Evolutionary conservation across 1,139 yeast genomes (phyloP).

Genomic region (Yamadazyma songkhlaensis): DNA sequence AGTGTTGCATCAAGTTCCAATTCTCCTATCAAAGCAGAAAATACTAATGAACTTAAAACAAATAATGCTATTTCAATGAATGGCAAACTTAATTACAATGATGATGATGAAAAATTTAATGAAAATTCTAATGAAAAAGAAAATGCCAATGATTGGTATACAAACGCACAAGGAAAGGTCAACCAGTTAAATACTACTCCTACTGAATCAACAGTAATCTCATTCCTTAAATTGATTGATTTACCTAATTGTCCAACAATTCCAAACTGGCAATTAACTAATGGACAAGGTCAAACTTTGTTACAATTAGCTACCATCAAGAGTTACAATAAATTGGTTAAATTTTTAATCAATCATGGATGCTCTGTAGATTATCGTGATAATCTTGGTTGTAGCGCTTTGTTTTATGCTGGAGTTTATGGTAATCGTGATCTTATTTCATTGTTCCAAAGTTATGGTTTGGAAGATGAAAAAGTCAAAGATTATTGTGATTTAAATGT

Average conservation of each 20-base stretch:
- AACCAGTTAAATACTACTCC: conserved; percentile 47
- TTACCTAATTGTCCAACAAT: conserved; percentile 60
- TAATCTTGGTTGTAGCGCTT: conserved; percentile 78
- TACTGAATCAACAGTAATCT: conserved; percentile 58
- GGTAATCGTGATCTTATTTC: conserved; percentile 67
- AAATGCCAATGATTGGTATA: conserved; percentile 40
- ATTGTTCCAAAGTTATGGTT: conserved; percentile 55
- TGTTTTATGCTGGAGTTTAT: conserved; percentile 77
- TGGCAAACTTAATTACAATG: background rate
- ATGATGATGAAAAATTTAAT: background rate
- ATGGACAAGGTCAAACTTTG: conserved; percentile 80
- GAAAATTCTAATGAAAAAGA: background rate
- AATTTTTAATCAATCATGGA: conserved; percentile 70
- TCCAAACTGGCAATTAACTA: conserved; percentile 80
- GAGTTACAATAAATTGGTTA: conserved; percentile 62
- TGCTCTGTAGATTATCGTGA: conserved; percentile 77
- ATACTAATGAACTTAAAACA: conserved; percentile 5
- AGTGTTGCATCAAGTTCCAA: background rate
- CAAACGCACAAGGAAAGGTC: conserved; percentile 45
- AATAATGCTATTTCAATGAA: background rate
- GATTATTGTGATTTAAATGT: conserved; percentile 65
- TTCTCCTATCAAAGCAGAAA: conserved; percentile 20
- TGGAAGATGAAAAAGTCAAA: conserved; percentile 53
- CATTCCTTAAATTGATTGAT: conserved; percentile 62
- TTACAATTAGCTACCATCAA: conserved; percentile 79